A percentile compares a stretch with the other conserved stretches of the same genome.
These are phyloP conservation scores for Debaryomycetaceae sp. DNA, from an alignment of 1,139 yeast genomes.

Conservation along the genomic window DNA sequence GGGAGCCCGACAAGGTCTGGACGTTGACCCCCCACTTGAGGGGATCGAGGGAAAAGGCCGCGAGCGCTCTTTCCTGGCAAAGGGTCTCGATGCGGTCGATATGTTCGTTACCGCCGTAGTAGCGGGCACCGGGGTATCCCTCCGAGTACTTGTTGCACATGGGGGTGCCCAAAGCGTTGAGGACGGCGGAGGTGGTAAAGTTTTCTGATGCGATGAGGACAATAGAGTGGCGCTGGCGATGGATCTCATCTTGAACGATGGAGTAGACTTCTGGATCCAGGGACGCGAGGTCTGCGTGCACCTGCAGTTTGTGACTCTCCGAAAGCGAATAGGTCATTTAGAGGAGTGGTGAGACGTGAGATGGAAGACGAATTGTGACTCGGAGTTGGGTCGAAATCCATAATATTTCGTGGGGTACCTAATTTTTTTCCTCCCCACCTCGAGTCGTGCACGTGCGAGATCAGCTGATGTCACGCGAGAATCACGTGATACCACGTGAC, in stretches of 20 bases:
- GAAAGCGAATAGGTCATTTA: conserved; percentile 51
- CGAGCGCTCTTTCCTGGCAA: conserved; percentile 88
- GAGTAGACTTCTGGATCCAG: conserved; percentile 77
- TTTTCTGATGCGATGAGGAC: conserved; percentile 94
- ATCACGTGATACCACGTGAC: no score
- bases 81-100: conserved; percentile 87
- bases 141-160: conserved; percentile 88
- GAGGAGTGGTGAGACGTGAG: neutral
- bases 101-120: conserved; percentile 86
- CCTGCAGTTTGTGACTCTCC: conserved; percentile 52
- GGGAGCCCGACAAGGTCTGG: conserved; percentile 92
- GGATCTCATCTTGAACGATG: conserved; percentile 78
- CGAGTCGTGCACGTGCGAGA: no score
- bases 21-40: conserved; percentile 98
- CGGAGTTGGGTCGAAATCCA: neutral
- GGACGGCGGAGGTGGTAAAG: conserved; percentile 92
- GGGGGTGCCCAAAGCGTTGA: conserved; percentile 94
- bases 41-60: conserved; percentile 70
- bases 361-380: neutral
- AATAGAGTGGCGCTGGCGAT: conserved; percentile 90
- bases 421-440: no score
- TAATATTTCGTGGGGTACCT: neutral
- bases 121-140: conserved; percentile 84
- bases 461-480: no score
- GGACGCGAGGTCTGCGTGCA: conserved; percentile 58